Percentiles rank a stretch among this genome's conserved stretches.
Conservation (phyloP, 23 red algal genomes). For the Chondrus crispus region DNA sequence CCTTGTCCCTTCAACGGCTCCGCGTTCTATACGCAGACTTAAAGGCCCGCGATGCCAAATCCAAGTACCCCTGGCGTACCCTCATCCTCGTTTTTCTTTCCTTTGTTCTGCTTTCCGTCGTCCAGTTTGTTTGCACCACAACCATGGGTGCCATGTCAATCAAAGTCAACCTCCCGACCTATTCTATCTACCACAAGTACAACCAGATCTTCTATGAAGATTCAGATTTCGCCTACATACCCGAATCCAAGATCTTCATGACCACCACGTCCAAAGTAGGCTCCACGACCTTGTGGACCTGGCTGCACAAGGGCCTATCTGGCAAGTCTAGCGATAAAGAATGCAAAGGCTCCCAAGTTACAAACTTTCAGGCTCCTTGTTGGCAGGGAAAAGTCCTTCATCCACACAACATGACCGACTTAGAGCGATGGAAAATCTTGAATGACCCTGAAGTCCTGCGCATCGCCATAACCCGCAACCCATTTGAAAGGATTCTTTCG, state of each 20-base stretch:
- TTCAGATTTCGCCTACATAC: not conserved
- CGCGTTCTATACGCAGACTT: no score
- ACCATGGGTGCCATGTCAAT: no score
- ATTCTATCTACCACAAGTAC: no score
- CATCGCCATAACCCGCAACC: not conserved
- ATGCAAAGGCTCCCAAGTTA: not conserved
- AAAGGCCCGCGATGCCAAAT: no score
- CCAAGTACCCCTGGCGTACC: no score
- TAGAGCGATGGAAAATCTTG: not conserved
- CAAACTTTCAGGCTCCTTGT: not conserved
- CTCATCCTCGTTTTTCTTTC: no score
- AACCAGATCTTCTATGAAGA: no score
- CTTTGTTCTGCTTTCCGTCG: no score
- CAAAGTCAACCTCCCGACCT: no score
- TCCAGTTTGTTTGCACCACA: no score
- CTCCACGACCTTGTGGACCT: not conserved
- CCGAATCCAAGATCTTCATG: not conserved
- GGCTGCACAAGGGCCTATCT: not conserved
- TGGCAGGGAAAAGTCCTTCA: not conserved
- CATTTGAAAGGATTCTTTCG: slow-evolving; percentile 22
- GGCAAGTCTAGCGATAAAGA: not conserved
- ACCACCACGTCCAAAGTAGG: not conserved
- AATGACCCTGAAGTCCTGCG: not conserved
- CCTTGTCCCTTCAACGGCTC: no score
- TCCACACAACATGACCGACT: not conserved